A percentile compares a stretch with the other conserved stretches of the same genome.
Conservation (phyloP, 2,329 filamentous ascomycete genomes). For the Microdochium nivale region DNA sequence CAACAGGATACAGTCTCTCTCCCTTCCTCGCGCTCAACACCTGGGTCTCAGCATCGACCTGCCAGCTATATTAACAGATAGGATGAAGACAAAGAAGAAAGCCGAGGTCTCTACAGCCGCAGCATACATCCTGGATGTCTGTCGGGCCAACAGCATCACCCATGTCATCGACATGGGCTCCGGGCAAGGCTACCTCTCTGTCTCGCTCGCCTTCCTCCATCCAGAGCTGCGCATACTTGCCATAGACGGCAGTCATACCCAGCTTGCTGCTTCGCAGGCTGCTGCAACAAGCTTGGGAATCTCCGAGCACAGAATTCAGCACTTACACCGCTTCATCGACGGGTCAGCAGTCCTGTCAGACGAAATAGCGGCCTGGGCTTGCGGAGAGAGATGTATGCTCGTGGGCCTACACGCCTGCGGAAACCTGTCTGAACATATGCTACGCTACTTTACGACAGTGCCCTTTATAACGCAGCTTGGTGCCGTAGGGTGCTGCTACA, state of each 20-base stretch:
- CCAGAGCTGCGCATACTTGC: conserved; percentile 16
- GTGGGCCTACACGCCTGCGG: conserved; percentile 24
- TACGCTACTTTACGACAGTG: conserved; percentile 16
- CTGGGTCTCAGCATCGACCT: conserved; percentile 6
- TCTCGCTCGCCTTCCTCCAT: conserved; percentile 18
- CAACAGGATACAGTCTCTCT: conserved; percentile 11
- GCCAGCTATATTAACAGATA: conserved; percentile 11
- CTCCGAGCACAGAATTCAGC: conserved; percentile 9
- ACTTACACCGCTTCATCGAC: conserved; percentile 19
- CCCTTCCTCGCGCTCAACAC: conserved; percentile 13
- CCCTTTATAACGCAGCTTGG: conserved; percentile 14
- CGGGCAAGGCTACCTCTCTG: conserved; percentile 21
- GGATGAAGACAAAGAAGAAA: conserved; percentile 22
- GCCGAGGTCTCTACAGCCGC: conserved; percentile 18
- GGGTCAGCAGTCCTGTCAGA: conserved; percentile 9
- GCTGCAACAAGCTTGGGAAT: conserved; percentile 14
- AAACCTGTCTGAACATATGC: conserved; percentile 22
- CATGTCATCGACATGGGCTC: conserved; percentile 15
- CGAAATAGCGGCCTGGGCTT: conserved; percentile 17
- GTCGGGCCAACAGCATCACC: conserved; percentile 12
- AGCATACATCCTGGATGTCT: conserved; percentile 15
- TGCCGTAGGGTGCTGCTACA: conserved; percentile 23
- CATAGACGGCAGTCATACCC: conserved; percentile 21
- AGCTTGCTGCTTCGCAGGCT: conserved; percentile 16
- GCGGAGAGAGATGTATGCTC: conserved; percentile 18